Conservation (phyloP, 495 filamentous ascomycete species). For the Collariella sp. region DNA sequence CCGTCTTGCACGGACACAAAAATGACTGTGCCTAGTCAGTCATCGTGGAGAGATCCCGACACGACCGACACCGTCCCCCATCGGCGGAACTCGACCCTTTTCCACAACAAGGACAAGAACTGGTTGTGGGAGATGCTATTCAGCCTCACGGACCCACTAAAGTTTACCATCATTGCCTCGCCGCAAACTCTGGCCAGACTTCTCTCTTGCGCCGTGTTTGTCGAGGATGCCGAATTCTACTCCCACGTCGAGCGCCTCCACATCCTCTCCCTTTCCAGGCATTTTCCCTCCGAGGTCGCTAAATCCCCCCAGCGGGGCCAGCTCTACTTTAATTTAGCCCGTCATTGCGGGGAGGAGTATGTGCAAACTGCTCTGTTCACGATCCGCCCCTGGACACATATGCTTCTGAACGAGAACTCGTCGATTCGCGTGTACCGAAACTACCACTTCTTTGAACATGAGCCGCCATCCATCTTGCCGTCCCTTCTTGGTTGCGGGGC, state of each 20-base stretch:
- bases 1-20: too few relatives aligned
- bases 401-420: slow-evolving; percentile 39
- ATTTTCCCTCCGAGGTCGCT: neutral
- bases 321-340: too few relatives aligned
- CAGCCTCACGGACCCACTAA: slow-evolving; percentile 31
- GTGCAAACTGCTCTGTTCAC: slow-evolving; percentile 22
- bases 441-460: slow-evolving; percentile 32
- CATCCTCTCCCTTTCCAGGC: slow-evolving; percentile 33
- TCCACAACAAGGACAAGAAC: slow-evolving; percentile 14
- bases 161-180: slow-evolving; percentile 36
- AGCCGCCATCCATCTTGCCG: slow-evolving; percentile 33
- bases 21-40: neutral
- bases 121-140: slow-evolving; percentile 43
- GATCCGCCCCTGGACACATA: slow-evolving; percentile 32
- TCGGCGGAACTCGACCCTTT: too few relatives aligned
- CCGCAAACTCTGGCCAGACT: slow-evolving; percentile 33
- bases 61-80: neutral
- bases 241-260: slow-evolving; percentile 27
- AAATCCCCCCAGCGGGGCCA: too few relatives aligned
- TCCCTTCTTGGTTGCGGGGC: slow-evolving; percentile 31
- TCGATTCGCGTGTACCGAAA: slow-evolving; percentile 29
- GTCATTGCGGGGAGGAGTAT: neutral
- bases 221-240: slow-evolving; percentile 35
- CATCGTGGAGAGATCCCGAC: neutral
- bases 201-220: slow-evolving; percentile 30